A percentile compares a stretch with the other conserved stretches of the same genome.
phyloP scores from a whole-genome alignment of 2,329 filamentous ascomycete genomes.

The Pseudopithomyces maydicus region DNA sequence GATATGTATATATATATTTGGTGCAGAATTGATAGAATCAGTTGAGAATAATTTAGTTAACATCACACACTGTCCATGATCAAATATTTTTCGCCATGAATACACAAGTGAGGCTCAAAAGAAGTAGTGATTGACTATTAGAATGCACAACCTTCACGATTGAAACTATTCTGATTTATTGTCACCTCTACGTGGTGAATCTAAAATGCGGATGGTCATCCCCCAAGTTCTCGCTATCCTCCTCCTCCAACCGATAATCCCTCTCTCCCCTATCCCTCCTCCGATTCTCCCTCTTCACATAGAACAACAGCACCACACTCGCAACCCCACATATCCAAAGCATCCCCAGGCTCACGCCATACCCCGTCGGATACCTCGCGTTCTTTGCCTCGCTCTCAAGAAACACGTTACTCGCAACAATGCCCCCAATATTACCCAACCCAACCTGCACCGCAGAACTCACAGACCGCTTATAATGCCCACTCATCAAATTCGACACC shows the following conservation, averaged over 20 bases:
- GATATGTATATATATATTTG: background rate
- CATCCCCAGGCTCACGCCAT: conserved; percentile 55
- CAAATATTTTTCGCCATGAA: no score
- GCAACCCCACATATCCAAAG: conserved; percentile 54
- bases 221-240: conserved; percentile 55
- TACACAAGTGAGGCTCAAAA: no score
- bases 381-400: conserved; percentile 44
- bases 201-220: conserved; percentile 59
- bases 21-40: background rate
- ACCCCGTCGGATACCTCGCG: conserved; percentile 56
- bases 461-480: conserved; percentile 63
- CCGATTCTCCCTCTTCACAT: conserved; percentile 53
- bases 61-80: no score
- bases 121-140: no score
- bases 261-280: conserved; percentile 54
- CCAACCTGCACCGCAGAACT: conserved; percentile 53
- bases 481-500: conserved; percentile 62
- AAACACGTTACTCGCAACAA: conserved; percentile 58
- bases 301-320: conserved; percentile 49
- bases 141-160: background rate
- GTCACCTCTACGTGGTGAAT: conserved; percentile 38
- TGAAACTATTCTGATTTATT: background rate
- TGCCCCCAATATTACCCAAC: conserved; percentile 57
- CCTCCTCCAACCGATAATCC: conserved; percentile 49
- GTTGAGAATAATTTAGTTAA: no score